Evolutionary conservation across 441 rosid genomes (phyloP).

Genomic region (Pelargonium cotyledonis): DNA sequence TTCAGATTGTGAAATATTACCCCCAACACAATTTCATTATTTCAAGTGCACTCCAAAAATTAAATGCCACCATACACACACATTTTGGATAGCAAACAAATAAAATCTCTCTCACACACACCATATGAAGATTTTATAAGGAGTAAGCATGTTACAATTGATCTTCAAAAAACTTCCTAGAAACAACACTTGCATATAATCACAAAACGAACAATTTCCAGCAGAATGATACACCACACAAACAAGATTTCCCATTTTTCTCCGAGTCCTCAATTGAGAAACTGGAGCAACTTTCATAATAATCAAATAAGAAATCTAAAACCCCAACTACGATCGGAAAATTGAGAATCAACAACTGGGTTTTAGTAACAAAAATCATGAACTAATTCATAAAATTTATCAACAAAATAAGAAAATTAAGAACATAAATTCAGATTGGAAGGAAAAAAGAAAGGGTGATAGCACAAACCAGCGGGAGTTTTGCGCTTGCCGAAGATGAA

Average conservation of each 20-base stretch:
- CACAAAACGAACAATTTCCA: neutral
- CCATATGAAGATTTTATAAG: neutral
- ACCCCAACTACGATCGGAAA: neutral
- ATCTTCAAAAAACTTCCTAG: neutral
- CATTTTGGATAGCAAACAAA: neutral
- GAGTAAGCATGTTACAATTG: neutral
- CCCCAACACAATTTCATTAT: neutral
- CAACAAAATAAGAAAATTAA: neutral
- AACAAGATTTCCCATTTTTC: neutral
- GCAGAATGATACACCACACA: neutral
- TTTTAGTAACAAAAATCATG: neutral
- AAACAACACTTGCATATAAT: neutral
- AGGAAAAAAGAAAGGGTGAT: neutral
- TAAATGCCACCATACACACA: neutral
- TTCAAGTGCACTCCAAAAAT: neutral
- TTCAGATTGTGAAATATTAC: neutral
- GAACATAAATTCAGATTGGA: neutral
- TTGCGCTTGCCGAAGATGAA: conserved; percentile 6
- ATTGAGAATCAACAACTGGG: neutral
- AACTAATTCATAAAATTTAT: neutral
- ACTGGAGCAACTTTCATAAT: neutral
- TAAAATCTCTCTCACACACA: neutral
- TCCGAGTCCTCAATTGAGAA: neutral
- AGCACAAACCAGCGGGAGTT: conserved; percentile 4
- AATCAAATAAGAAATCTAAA: neutral